Evolutionary conservation across 306 rosid species (phyloP).

Genomic region (Glycine soja): DNA sequence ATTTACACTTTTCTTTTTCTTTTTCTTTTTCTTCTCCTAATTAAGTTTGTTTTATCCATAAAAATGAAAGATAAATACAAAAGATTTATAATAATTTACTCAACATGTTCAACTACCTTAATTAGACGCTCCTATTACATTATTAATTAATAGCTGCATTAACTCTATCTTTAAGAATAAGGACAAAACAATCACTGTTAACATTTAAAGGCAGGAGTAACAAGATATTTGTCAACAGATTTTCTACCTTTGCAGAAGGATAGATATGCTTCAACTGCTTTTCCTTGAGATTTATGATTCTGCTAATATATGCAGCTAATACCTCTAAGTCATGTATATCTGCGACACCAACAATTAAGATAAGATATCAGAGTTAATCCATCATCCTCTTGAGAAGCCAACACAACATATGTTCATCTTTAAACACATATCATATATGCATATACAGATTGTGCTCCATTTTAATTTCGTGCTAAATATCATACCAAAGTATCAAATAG

Average conservation of each 20-base stretch:
- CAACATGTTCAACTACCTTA: no score
- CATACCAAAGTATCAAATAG: neutral
- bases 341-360: neutral
- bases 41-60: no score
- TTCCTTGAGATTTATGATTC: slow-evolving; percentile 6
- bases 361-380: neutral
- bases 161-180: neutral
- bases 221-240: neutral
- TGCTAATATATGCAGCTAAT: neutral
- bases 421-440: neutral
- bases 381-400: neutral
- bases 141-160: neutral
- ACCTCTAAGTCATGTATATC: neutral
- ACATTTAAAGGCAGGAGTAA: neutral
- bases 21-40: neutral
- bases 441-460: neutral
- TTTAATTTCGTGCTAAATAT: neutral
- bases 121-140: neutral
- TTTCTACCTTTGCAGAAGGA: slow-evolving; percentile 6
- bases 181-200: neutral
- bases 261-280: neutral
- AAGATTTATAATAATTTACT: no score
- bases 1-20: neutral
- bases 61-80: no score
- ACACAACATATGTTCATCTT: neutral